Conservation (phyloP, 202 grass and related monocot genomes). For the Zoysia matrella region DNA sequence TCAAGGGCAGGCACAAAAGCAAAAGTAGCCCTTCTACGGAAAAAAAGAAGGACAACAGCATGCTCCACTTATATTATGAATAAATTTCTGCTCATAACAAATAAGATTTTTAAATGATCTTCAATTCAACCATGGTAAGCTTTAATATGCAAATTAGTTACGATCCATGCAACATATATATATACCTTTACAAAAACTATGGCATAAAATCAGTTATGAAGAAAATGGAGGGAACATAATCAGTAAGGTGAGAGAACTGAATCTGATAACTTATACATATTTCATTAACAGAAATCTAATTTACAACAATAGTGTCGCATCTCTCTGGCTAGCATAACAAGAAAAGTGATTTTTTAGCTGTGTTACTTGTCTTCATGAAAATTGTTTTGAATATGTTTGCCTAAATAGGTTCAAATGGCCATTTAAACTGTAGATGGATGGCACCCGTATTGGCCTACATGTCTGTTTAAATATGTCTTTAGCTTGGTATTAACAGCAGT, state of each 20-base stretch:
- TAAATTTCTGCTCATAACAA: background rate
- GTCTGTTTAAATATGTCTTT: too few relatives aligned
- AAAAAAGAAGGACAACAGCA: too few relatives aligned
- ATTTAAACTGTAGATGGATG: too few relatives aligned
- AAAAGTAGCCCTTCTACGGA: background rate
- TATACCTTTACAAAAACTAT: background rate
- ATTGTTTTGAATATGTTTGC: background rate
- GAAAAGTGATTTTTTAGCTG: background rate
- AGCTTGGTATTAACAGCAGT: too few relatives aligned
- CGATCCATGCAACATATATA: background rate
- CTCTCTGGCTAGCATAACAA: background rate
- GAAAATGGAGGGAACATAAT: slow-evolving; percentile 5
- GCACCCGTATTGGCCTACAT: too few relatives aligned
- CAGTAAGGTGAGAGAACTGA: background rate
- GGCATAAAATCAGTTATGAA: background rate
- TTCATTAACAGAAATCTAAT: background rate
- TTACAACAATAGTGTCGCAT: background rate
- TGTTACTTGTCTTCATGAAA: background rate
- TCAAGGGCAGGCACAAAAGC: background rate
- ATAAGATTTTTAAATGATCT: background rate
- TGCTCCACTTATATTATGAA: too few relatives aligned
- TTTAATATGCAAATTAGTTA: background rate
- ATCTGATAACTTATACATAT: background rate
- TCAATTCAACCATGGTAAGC: background rate
- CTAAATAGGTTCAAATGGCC: too few relatives aligned